Conservation (phyloP, 306 rosid species). For the Sicyos edulis region DNA sequence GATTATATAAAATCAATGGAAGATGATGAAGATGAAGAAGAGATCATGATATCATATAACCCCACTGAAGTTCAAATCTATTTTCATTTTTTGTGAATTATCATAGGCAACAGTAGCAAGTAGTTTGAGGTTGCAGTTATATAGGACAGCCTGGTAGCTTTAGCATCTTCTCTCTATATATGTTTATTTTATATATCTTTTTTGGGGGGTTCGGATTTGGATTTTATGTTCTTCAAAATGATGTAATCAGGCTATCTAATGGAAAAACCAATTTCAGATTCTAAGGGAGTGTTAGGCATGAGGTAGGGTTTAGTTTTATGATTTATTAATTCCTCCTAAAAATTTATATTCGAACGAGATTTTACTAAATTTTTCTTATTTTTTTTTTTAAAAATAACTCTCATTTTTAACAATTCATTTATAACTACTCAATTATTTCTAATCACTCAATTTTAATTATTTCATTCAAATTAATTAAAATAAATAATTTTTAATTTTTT, state of each 20-base stretch:
- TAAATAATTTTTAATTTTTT: too few species aligned
- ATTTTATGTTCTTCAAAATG: conserved; percentile 36
- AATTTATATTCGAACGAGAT: too few species aligned
- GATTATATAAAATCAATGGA: conserved; percentile 16
- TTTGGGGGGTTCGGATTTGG: too few species aligned
- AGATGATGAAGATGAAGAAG: conserved; percentile 1
- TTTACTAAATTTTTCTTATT: too few species aligned
- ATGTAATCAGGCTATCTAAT: conserved; percentile 52
- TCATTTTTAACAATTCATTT: too few species aligned
- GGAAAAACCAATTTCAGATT: conserved; percentile 46
- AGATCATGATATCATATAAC: conserved; percentile 27
- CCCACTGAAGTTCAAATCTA: conserved; percentile 42
- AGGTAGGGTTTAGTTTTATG: too few species aligned
- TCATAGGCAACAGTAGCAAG: conserved; percentile 36
- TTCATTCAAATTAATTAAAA: too few species aligned
- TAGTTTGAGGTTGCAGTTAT: conserved; percentile 50
- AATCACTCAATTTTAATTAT: too few species aligned
- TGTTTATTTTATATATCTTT: not conserved
- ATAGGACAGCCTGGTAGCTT: conserved; percentile 46
- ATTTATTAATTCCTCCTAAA: too few species aligned
- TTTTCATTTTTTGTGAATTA: conserved; percentile 47
- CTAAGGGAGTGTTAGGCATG: too few species aligned
- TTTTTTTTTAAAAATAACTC: too few species aligned
- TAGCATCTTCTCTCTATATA: conserved; percentile 9
- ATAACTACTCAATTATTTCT: too few species aligned